These are phyloP conservation scores for Yamadazyma buinensis DNA, from an alignment of 1,139 yeast species.

Conservation along the genomic window DNA sequence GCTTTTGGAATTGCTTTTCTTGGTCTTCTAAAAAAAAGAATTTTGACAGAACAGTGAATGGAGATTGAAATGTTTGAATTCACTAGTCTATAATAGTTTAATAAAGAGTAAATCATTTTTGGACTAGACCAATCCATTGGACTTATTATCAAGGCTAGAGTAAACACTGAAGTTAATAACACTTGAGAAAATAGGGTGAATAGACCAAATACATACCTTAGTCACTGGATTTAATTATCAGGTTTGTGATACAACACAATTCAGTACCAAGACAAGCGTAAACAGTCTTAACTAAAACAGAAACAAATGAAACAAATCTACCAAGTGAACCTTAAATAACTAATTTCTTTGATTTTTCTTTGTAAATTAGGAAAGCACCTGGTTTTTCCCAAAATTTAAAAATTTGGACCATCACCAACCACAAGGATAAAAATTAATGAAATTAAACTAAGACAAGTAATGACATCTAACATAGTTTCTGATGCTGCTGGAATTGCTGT, in stretches of 20 bases:
- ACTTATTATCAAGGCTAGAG: too few relatives aligned
- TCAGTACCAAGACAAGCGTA: slow-evolving; percentile 80
- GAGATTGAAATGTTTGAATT: too few relatives aligned
- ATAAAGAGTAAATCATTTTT: too few relatives aligned
- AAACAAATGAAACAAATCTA: slow-evolving; percentile 58
- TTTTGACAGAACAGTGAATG: too few relatives aligned
- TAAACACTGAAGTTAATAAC: too few relatives aligned
- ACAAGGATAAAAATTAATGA: slow-evolving; percentile 45
- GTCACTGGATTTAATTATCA: too few relatives aligned
- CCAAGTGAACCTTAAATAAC: slow-evolving; percentile 25
- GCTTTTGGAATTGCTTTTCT: slow-evolving; percentile 76
- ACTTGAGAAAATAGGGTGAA: too few relatives aligned
- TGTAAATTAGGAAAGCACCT: slow-evolving; percentile 54
- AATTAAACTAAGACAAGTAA: slow-evolving; percentile 55
- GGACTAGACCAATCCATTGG: too few relatives aligned
- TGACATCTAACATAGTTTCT: slow-evolving; percentile 52
- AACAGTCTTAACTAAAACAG: slow-evolving; percentile 69
- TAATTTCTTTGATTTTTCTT: slow-evolving; percentile 23
- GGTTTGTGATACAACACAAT: slow-evolving; percentile 59
- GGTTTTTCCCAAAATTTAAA: slow-evolving; percentile 66
- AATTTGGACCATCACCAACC: slow-evolving; percentile 56
- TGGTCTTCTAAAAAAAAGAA: slow-evolving; percentile 76
- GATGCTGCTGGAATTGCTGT: slow-evolving; percentile 54
- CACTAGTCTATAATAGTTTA: too few relatives aligned
- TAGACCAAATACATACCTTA: too few relatives aligned